Base-by-base conservation (phyloP, 2,329 filamentous ascomycete genomes). In the Ascochyta koolunga region DNA sequence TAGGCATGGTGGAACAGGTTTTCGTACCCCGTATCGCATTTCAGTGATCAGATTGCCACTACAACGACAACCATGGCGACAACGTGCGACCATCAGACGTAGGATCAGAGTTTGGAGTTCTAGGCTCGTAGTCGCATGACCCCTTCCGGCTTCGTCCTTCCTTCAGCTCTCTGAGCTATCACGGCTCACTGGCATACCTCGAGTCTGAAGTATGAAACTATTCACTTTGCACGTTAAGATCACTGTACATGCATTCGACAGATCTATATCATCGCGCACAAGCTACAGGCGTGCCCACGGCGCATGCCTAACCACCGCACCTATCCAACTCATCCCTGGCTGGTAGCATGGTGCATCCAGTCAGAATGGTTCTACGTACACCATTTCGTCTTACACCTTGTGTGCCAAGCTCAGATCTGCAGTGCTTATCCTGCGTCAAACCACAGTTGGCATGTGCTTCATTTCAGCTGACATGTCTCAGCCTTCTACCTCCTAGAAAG, bases 391-490 rank as follows among this genome's bases (percentile, higher is more conserved):
- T 2, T 39, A 49, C 29, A 10, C n/a, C 10, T 25, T 31, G 3
- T 32, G 8, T 41, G 36, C 25, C 19, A 50, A 50, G 45, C 45
- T 54, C 18, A 25, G 46, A 46, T 54, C 40, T 54, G 45, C 51
- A 37, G 45, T 37, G 51, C 45, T 42, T 54, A 50, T 42, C 29
- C 24, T 41, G 40, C 46, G 37, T 45, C 51, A 54, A 54, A 41
- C 29, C 40, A 24, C 19, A 19, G 10, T 4, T 45, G 25, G 35
- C 51, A 50, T 15, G 46, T 37, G 45, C 45, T 54, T 50, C 36
- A 45, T 24, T 45, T 27, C n/a, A 16, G 24, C 40, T 22, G 31
- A 35, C 31, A 36, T 33, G 31, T 27, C 18, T 40, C 40, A 35
- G 31, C 13, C 19, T 15, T 36, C 21, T 29, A 22, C 29, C 36